phyloP scores from a whole-genome alignment of 2,329 filamentous ascomycete genomes.

The Trichoderma sp. region DNA sequence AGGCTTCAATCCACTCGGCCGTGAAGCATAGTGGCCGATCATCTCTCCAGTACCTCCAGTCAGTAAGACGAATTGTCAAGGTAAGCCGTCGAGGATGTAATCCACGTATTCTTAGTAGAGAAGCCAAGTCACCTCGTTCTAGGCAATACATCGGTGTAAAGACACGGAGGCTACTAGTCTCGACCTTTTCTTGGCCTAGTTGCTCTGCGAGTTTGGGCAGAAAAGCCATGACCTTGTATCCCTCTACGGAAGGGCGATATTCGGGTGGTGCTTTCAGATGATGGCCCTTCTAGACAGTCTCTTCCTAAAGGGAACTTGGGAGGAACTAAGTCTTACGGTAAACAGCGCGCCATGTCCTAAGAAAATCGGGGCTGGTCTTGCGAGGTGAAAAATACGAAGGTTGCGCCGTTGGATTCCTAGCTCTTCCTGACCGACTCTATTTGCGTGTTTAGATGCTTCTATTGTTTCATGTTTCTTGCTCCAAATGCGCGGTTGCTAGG shows the following conservation, averaged over 20 bases:
- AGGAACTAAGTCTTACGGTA: conserved; percentile 44
- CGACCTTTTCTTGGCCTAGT: conserved; percentile 24
- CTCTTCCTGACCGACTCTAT: no score
- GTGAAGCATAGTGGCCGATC: conserved; percentile 37
- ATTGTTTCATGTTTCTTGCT: no score
- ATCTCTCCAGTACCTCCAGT: conserved; percentile 46
- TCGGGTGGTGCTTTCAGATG: conserved; percentile 32
- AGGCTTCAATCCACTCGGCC: conserved; percentile 36
- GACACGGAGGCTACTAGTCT: conserved; percentile 35
- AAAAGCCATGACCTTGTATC: no score
- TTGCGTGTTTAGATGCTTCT: conserved; percentile 26
- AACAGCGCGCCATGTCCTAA: conserved; percentile 41
- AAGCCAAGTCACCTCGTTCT: conserved; percentile 29
- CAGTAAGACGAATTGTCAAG: conserved; percentile 47
- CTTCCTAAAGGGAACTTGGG: conserved; percentile 38
- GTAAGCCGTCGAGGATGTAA: conserved; percentile 39
- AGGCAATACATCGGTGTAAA: conserved; percentile 44
- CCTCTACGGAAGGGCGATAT: conserved; percentile 15
- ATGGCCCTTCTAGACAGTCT: conserved; percentile 37
- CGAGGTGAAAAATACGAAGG: conserved; percentile 41
- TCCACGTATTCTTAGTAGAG: conserved; percentile 28
- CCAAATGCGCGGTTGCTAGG: no score
- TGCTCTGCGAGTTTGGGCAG: conserved; percentile 23
- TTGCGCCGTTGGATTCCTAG: no score
- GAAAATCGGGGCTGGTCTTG: conserved; percentile 37